Percentiles rank a stretch among this genome's conserved stretches.
phyloP scores from a whole-genome alignment of 116 monocot species.

The Papilionanthe hybrid region DNA sequence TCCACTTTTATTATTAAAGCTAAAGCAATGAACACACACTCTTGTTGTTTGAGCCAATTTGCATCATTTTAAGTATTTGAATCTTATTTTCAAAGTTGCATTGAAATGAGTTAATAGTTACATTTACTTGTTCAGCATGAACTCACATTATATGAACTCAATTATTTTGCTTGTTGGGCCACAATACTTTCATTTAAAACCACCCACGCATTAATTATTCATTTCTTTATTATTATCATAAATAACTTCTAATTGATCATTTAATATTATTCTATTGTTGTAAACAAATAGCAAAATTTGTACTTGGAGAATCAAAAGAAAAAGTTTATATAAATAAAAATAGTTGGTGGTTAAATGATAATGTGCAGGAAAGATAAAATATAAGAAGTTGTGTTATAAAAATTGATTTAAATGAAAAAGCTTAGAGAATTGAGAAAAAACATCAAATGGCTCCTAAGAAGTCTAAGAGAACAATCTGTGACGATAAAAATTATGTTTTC shows the following conservation, averaged over 20 bases:
- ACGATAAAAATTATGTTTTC: too few relatives aligned
- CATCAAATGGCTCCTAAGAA: too few relatives aligned
- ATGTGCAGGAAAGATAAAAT: too few relatives aligned
- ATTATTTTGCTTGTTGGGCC: neutral
- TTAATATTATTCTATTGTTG: neutral
- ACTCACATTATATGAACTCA: neutral
- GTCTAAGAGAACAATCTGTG: too few relatives aligned
- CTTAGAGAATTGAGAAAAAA: too few relatives aligned
- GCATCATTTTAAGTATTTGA: too few relatives aligned
- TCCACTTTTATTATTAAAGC: neutral
- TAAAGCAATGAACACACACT: neutral
- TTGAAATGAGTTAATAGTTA: neutral
- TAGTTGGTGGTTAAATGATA: too few relatives aligned
- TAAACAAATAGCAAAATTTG: too few relatives aligned
- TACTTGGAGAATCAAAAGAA: too few relatives aligned
- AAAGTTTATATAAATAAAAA: too few relatives aligned
- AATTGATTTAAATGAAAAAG: too few relatives aligned
- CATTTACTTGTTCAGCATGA: neutral
- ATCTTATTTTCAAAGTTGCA: neutral
- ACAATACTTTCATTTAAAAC: neutral
- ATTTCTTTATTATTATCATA: neutral
- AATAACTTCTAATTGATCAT: neutral
- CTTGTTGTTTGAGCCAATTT: neutral
- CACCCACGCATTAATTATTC: neutral
- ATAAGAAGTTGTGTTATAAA: too few relatives aligned